Conservation (phyloP, 768 basidiomycete species). For the Agaricus subrufescens region DNA sequence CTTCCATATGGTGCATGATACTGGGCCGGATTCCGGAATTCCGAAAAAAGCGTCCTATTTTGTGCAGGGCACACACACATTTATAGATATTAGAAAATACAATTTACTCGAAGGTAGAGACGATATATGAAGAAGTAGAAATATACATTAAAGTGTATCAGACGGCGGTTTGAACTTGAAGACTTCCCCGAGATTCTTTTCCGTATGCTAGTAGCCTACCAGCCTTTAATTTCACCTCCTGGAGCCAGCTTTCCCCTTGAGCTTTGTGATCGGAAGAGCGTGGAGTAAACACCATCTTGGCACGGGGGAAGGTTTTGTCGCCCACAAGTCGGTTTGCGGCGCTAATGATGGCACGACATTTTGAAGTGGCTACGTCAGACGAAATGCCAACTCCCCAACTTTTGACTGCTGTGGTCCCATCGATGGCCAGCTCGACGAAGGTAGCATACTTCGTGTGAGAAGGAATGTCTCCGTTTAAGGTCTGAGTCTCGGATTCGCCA, state of each 20-base stretch:
- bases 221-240: conserved; percentile 17
- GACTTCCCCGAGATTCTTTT: neutral
- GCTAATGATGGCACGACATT: conserved; percentile 83
- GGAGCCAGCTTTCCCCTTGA: conserved; percentile 18
- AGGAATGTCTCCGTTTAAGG: conserved; percentile 75
- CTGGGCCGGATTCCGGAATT: too few relatives aligned
- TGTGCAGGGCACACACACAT: too few relatives aligned
- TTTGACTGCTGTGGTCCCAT: conserved; percentile 55
- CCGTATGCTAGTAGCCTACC: conserved; percentile 13
- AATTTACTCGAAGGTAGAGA: neutral
- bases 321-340: conserved; percentile 80
- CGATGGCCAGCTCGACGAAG: conserved; percentile 83
- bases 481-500: conserved; percentile 90
- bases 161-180: conserved; percentile 9
- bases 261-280: conserved; percentile 9
- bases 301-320: conserved; percentile 54
- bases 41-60: too few relatives aligned
- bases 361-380: conserved; percentile 84
- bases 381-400: conserved; percentile 87
- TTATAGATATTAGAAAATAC: too few relatives aligned
- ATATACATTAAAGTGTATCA: neutral
- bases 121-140: neutral
- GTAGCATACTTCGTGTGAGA: conserved; percentile 81
- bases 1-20: too few relatives aligned
- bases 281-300: conserved; percentile 21